phyloP scores from a whole-genome alignment of 805 yeast species.

The Hanseniaspora nectarophila region DNA sequence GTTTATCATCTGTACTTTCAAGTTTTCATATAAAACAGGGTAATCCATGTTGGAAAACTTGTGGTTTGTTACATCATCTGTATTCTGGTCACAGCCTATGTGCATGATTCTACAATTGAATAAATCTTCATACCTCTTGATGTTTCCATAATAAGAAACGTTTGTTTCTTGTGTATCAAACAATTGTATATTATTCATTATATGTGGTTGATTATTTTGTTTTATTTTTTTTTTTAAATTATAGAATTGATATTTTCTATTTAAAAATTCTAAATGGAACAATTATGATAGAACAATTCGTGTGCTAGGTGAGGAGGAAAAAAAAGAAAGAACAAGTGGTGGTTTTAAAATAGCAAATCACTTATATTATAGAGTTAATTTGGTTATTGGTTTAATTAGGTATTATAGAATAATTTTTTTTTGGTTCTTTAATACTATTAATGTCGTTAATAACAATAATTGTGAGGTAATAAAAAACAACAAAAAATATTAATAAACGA shows the following conservation, averaged over 20 bases:
- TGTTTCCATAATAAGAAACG: background rate
- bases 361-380: too few relatives aligned
- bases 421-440: too few relatives aligned
- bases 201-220: background rate
- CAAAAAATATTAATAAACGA: too few relatives aligned
- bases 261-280: background rate
- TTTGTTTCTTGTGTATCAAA: constrained; percentile 7
- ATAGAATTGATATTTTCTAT: too few relatives aligned
- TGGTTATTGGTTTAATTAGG: too few relatives aligned
- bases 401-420: too few relatives aligned
- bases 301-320: too few relatives aligned
- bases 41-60: constrained; percentile 12
- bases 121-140: constrained; percentile 8
- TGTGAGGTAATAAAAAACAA: too few relatives aligned
- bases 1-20: constrained; percentile 3
- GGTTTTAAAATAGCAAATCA: too few relatives aligned
- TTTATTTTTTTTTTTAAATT: background rate
- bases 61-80: background rate
- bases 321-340: too few relatives aligned
- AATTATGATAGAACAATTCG: background rate
- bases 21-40: constrained; percentile 1
- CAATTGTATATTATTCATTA: background rate
- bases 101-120: constrained; percentile 10
- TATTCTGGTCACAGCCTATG: background rate
- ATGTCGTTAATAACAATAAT: too few relatives aligned